phyloP scores from a whole-genome alignment of 345 rosid genomes.

The Eucalyptus brandiana region DNA sequence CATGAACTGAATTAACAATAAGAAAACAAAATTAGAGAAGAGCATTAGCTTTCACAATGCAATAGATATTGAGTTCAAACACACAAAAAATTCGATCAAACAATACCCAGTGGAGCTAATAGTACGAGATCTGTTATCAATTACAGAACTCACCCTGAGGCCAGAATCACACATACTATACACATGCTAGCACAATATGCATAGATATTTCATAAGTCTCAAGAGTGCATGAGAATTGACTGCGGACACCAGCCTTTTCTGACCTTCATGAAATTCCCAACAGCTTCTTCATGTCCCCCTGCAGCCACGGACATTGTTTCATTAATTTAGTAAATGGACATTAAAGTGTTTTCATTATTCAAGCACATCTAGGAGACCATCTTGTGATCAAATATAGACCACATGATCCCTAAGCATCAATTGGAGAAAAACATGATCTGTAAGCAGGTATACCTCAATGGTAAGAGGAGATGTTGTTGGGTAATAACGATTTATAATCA shows the following conservation, averaged over 20 bases:
- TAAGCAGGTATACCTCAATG: conserved; percentile 43
- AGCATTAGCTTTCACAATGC: not conserved
- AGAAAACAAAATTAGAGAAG: not conserved
- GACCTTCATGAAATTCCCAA: not conserved
- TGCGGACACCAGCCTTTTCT: not conserved
- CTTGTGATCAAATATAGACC: not conserved
- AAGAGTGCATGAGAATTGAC: not conserved
- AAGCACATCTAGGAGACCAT: not conserved
- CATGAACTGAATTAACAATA: not conserved
- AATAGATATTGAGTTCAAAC: not conserved
- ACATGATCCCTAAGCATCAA: not conserved
- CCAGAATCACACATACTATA: not conserved
- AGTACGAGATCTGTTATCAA: not conserved
- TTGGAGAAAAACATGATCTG: not conserved
- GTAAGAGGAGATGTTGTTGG: conserved; percentile 82
- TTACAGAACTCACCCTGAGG: not conserved
- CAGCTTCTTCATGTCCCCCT: conserved; percentile 4
- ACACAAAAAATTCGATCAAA: not conserved
- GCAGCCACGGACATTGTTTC: not conserved
- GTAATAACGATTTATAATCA: conserved; percentile 66
- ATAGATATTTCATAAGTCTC: not conserved
- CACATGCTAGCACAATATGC: not conserved
- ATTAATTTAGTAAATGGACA: not conserved
- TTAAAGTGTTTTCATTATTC: not conserved
- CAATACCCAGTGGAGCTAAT: not conserved